phyloP scores from a whole-genome alignment of 495 filamentous ascomycete genomes.

The Aspergillus asperescens region DNA sequence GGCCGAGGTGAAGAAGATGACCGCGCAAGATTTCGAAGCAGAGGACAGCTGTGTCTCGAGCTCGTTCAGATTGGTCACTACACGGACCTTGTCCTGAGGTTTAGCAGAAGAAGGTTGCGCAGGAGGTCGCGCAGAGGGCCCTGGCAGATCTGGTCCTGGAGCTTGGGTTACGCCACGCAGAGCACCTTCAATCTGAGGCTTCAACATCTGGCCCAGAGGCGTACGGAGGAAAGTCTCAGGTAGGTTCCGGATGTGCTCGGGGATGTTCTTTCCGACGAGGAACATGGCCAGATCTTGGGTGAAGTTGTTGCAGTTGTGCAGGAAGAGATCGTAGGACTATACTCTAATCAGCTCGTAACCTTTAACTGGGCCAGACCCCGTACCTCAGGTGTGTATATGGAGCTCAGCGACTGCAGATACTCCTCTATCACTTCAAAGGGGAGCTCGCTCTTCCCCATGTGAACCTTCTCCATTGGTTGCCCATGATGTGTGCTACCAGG shows the following conservation, averaged over 20 bases:
- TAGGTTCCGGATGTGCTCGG: conserved; percentile 79
- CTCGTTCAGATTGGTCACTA: conserved; percentile 49
- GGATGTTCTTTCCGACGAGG: conserved; percentile 83
- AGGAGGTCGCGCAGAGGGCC: conserved; percentile 13
- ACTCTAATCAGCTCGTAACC: conserved; percentile 2
- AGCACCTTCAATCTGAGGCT: conserved; percentile 70
- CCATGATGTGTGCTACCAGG: conserved; percentile 85
- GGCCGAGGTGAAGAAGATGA: conserved; percentile 88
- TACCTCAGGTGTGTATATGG: conserved; percentile 79
- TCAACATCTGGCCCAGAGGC: conserved; percentile 85
- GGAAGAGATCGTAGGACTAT: conserved; percentile 80
- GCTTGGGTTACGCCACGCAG: conserved; percentile 63
- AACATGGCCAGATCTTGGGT: conserved; percentile 91
- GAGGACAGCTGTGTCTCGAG: conserved; percentile 55
- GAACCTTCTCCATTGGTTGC: conserved; percentile 67
- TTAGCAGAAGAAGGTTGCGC: conserved; percentile 18
- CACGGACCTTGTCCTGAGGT: conserved; percentile 36
- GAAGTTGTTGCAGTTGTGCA: conserved; percentile 98
- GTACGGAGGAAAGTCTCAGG: conserved; percentile 83
- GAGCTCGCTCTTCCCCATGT: conserved; percentile 70
- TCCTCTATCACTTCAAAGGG: conserved; percentile 81
- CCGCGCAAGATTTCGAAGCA: conserved; percentile 62
- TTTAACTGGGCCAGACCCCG: background rate
- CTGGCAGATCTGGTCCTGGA: conserved; percentile 24
- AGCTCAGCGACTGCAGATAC: conserved; percentile 77